Percentiles rank a stretch among this genome's conserved stretches.
These are phyloP conservation scores for Rubia balearica DNA, from an alignment of 305 asterid genomes.

Conservation along the genomic window DNA sequence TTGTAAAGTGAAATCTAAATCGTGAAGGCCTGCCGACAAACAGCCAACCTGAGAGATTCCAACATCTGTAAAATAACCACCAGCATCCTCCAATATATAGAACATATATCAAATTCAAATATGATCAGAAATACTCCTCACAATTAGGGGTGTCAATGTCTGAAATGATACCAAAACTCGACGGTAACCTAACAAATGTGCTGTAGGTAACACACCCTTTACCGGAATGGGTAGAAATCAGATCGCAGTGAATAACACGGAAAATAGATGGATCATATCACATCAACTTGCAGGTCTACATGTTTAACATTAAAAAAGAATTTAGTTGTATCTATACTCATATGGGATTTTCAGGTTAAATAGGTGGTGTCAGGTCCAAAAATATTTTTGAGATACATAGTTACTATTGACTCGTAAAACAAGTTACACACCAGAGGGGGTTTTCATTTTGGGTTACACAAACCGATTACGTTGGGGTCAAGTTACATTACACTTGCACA, in stretches of 20 bases:
- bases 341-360: neutral
- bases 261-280: neutral
- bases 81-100: neutral
- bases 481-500: neutral
- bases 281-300: neutral
- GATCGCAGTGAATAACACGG: neutral
- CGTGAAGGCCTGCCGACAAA: neutral
- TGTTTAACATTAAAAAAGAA: too few species aligned
- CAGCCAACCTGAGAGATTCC: slow-evolving; percentile 1
- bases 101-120: slow-evolving; percentile 5
- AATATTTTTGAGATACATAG: neutral
- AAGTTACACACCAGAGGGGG: neutral
- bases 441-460: neutral
- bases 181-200: neutral
- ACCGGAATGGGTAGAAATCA: neutral
- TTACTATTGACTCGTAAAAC: too few species aligned
- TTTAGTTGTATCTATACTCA: neutral
- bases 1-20: neutral
- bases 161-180: too few species aligned
- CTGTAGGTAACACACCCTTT: neutral
- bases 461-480: neutral
- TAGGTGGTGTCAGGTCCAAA: neutral
- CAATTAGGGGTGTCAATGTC: neutral
- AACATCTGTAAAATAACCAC: slow-evolving; percentile 1
- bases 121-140: neutral